Percentiles rank a stretch among this genome's conserved stretches.
Evolutionary conservation across 1,284 basidiomycete genomes (phyloP).

Genomic region (Paramarasmius palmivorus): DNA sequence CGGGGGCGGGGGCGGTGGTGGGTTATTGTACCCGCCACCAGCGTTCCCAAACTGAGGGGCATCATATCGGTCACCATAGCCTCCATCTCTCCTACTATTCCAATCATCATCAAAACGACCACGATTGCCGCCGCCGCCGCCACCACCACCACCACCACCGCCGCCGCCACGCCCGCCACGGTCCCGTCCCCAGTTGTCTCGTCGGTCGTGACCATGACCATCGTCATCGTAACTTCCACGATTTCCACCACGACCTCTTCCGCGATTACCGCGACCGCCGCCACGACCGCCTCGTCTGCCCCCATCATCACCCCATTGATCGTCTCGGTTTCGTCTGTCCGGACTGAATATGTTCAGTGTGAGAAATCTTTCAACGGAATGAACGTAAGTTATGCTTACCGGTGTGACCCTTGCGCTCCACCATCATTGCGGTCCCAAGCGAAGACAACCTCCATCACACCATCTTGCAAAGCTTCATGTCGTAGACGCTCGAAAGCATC

Average conservation of each 20-base stretch:
- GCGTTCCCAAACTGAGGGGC: constrained; percentile 24
- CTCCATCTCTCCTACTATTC: constrained; percentile 32
- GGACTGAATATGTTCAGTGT: not conserved
- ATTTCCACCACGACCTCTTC: constrained; percentile 34
- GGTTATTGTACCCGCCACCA: constrained; percentile 19
- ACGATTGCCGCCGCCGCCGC: constrained; percentile 32
- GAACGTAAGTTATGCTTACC: constrained; percentile 22
- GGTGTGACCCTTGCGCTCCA: constrained; percentile 37
- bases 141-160: constrained; percentile 50
- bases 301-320: constrained; percentile 49
- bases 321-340: constrained; percentile 27
- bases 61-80: constrained; percentile 39
- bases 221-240: constrained; percentile 38
- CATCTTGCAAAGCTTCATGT: constrained; percentile 79
- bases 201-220: constrained; percentile 38
- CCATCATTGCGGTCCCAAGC: constrained; percentile 74
- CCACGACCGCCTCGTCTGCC: constrained; percentile 40
- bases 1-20: constrained; percentile 17
- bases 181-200: constrained; percentile 43
- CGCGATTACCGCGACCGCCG: constrained; percentile 41
- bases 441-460: constrained; percentile 84
- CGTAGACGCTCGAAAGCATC: constrained; percentile 82
- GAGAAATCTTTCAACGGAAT: not conserved
- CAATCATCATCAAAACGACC: constrained; percentile 44
- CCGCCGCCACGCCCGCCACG: constrained; percentile 43